Evolutionary conservation across 441 rosid species (phyloP), one percentile per base, ranked within the genome.

Genomic region (Manihot esculenta): DNA sequence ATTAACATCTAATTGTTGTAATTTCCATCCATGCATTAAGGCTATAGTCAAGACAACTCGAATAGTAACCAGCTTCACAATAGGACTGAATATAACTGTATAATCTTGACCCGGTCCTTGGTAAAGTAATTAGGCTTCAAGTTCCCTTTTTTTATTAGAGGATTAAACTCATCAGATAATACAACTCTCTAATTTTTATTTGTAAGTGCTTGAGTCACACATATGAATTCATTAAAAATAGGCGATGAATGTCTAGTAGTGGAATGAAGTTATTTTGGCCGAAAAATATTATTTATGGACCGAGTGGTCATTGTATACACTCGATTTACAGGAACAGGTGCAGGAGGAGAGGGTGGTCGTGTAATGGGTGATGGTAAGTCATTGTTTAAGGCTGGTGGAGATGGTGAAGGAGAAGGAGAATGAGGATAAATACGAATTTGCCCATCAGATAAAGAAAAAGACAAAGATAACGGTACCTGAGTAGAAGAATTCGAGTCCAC

Each of bases 201-300:
- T 20, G 8, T 7, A 8, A 53, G 10, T 0, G 56, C 24, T 53
- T 53, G 26, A 3, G 56, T n/a, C 0, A 53, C 13, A n/a, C 3
- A n/a, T 7, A 10, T 10, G 8, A 13, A 26, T 3, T 53, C 26
- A 3, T n/a, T 1, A 1, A 3, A 5, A 8, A 1, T 0, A 2
- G 10, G 20, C 0, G 0, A 0, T 2, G 54, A 9, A 5, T n/a
- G 56, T 1, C 0, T 0, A 0, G 10, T 7, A 0, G 7, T 3
- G 10, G 23, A 20, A 3, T 53, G 6, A 9, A 53, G 8, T 10
- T 53, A 10, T 8, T 3, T 20, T 3, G 26, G 56, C 1, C 2
- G 2, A 6, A 0, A n/a, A 5, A 50, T n/a, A 17, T 50, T 50
- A 17, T 50, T 50, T 3, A 17, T 50, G 10, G 56, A 20, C 0